Percentiles rank a stretch among this genome's conserved stretches.
Evolutionary conservation across 202 grass and related monocot genomes (phyloP).

Genomic region (Bolboschoenoplectus hybrid): DNA sequence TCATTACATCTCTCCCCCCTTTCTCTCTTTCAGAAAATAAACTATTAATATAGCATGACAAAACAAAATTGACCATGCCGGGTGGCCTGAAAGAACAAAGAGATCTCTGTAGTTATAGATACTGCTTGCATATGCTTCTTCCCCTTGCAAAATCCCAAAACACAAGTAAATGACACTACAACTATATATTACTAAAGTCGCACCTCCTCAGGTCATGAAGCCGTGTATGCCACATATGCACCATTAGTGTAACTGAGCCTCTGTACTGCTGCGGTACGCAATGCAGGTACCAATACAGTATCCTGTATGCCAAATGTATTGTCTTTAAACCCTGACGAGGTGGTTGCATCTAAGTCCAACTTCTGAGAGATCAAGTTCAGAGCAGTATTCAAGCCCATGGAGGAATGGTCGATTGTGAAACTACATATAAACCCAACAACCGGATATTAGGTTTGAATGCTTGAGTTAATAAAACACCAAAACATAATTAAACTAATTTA

Average conservation of each 20-base stretch:
- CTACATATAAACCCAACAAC: slow-evolving; percentile 43
- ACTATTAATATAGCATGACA: background rate
- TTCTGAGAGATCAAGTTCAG: slow-evolving; percentile 39
- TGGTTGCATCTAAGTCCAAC: background rate
- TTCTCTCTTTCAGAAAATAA: background rate
- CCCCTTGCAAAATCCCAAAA: background rate
- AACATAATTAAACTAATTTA: background rate
- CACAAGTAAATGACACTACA: background rate
- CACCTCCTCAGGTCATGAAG: slow-evolving; percentile 17
- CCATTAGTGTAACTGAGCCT: slow-evolving; percentile 55
- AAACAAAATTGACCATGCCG: background rate
- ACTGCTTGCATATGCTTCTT: slow-evolving; percentile 4
- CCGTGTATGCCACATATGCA: slow-evolving; percentile 46
- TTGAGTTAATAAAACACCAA: background rate
- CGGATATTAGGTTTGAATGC: background rate
- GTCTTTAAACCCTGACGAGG: background rate
- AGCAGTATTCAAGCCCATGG: slow-evolving; percentile 63
- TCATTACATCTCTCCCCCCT: background rate
- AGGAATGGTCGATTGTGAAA: slow-evolving; percentile 50
- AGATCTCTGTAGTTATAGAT: background rate
- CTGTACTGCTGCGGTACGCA: slow-evolving; percentile 46
- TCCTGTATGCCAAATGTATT: slow-evolving; percentile 48
- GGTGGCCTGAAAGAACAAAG: background rate
- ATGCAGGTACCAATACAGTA: slow-evolving; percentile 40
- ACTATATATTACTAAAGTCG: background rate